phyloP scores from a whole-genome alignment of 1,284 basidiomycete species.

The Heterobasidion irregulare region DNA sequence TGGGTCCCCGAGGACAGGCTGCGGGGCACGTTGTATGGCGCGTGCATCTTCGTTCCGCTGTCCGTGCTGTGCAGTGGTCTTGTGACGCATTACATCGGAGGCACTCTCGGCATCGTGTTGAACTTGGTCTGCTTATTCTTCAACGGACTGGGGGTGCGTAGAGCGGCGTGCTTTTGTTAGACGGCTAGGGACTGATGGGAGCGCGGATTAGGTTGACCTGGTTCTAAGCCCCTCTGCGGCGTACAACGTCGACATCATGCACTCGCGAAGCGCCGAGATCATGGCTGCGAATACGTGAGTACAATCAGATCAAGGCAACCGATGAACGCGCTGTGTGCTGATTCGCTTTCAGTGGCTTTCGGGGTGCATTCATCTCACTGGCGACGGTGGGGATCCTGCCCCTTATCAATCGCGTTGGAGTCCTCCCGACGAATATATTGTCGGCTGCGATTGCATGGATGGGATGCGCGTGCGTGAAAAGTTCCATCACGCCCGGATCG shows the following conservation, averaged over 20 bases:
- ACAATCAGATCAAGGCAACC: not conserved
- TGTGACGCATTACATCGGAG: constrained; percentile 28
- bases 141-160: constrained; percentile 42
- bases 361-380: constrained; percentile 32
- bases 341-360: constrained; percentile 26
- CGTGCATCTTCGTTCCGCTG: constrained; percentile 33
- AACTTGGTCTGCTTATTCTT: constrained; percentile 35
- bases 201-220: constrained; percentile 28
- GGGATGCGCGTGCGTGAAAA: constrained; percentile 34
- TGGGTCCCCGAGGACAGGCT: constrained; percentile 59
- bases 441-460: constrained; percentile 32
- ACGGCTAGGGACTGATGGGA: not conserved
- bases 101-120: constrained; percentile 29
- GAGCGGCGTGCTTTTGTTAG: not conserved
- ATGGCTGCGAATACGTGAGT: constrained; percentile 34
- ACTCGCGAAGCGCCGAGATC: constrained; percentile 42
- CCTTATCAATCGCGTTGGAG: constrained; percentile 42
- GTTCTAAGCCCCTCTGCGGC: constrained; percentile 43
- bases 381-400: constrained; percentile 38
- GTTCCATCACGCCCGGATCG: not conserved
- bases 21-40: constrained; percentile 37
- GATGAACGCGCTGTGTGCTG: not conserved
- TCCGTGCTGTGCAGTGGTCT: constrained; percentile 27
- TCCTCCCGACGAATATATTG: constrained; percentile 42
- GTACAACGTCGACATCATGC: constrained; percentile 50